Percentiles rank a stretch among this genome's conserved stretches.
These are phyloP conservation scores for Spergularia bocconei DNA, from an alignment of 148 eudicot species.

Conservation along the genomic window DNA sequence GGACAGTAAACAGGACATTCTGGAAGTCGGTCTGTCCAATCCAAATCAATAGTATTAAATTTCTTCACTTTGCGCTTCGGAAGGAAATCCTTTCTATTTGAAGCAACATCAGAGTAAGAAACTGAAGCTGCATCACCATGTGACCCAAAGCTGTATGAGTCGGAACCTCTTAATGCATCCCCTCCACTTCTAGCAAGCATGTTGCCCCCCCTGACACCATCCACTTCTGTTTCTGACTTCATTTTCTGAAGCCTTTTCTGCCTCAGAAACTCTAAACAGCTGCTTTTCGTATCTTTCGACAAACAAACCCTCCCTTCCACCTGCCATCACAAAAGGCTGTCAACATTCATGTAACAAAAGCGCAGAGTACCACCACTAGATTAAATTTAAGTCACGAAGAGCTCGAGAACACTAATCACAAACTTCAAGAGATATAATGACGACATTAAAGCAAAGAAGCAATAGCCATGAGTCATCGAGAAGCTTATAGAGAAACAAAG, in stretches of 20 bases:
- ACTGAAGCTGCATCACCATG: slow-evolving; percentile 33
- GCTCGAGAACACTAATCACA: not conserved
- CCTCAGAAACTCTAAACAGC: slow-evolving; percentile 67
- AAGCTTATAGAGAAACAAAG: not conserved
- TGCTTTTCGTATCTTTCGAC: slow-evolving; percentile 65
- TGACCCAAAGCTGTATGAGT: slow-evolving; percentile 54
- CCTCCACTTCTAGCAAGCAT: slow-evolving; percentile 67
- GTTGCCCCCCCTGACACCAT: slow-evolving; percentile 31
- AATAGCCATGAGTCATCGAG: not conserved
- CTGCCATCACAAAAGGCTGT: slow-evolving; percentile 32
- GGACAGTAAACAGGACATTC: slow-evolving; percentile 86
- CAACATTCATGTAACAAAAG: not conserved
- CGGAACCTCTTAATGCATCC: slow-evolving; percentile 69
- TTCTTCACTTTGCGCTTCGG: slow-evolving; percentile 54
- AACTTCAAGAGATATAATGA: not conserved
- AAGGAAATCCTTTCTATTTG: slow-evolving; percentile 38
- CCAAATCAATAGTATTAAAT: slow-evolving; percentile 53
- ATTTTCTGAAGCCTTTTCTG: slow-evolving; percentile 74
- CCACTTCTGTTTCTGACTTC: slow-evolving; percentile 44
- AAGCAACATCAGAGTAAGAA: slow-evolving; percentile 30
- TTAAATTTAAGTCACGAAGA: not conserved
- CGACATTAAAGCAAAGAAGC: not conserved
- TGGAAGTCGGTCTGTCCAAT: slow-evolving; percentile 68
- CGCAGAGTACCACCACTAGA: not conserved
- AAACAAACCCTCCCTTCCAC: slow-evolving; percentile 81